Base-by-base conservation (phyloP, 148 eudicot species). In the Vaccinium corymbosum region DNA sequence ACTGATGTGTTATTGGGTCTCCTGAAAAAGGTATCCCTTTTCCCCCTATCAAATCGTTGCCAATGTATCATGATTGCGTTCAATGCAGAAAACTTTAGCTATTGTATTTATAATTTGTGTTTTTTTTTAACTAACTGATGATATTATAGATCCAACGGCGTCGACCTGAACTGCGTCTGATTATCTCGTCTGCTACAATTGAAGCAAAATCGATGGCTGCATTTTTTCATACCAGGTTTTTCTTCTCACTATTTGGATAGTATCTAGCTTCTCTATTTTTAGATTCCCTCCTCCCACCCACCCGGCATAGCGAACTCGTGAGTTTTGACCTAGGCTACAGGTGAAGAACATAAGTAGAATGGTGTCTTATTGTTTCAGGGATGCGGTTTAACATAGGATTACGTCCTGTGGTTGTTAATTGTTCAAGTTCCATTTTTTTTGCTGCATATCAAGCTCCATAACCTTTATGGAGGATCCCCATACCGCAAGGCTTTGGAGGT, bases 141-240 rank as follows among this genome's bases (percentile, higher is more conserved):
- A 79, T 64, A 55, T 85, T 84, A 53, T 90, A 97, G 99, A 93
- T 97, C 80, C 99, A 97, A 88, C 86, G 92, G 78, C 98, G 99
- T 55, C 90, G 99, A 68, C 95, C 98, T 84, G 98, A 97, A 53
- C 87, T 97, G 84, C 98, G 98, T 73, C 87, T 97, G 66, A 83
- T 97, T 82, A 97, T 97, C 80, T 90, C 99, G 48, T 97, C 99
- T 76, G 99, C 99, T 82, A 97, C 99, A 53, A 97, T 97, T 80
- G 99, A 97, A 90, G 99, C 99, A 86, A 93, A 91, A 92, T 89
- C 95, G 22, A 95, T 97, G 85, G 98, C 99, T 73, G 85, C 94
- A 22, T 97, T 94, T 87, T 95, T 95, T 76, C 83, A 80, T 42
- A 78, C 83, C 87, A 95, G 98, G 98, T 94, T 85, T 90, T 83